A percentile compares a stretch with the other conserved stretches of the same genome.
phyloP scores from a whole-genome alignment of 768 basidiomycete genomes.

The Multifurca ochricompacta region DNA sequence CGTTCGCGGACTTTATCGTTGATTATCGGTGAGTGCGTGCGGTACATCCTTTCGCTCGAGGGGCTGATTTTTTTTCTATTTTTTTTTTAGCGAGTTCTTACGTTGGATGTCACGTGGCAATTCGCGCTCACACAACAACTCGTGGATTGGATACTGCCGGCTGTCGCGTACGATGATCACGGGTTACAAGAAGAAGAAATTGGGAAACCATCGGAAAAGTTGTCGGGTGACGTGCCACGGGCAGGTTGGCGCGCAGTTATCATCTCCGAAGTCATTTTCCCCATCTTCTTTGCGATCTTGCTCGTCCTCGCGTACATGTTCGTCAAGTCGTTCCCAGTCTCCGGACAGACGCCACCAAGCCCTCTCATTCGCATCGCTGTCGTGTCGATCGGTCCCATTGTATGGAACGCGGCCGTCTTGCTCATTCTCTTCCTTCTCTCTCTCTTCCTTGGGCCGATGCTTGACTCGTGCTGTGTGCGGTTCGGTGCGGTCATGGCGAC shows the following conservation, averaged over 20 bases:
- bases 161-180: constrained; percentile 97
- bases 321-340: constrained; percentile 76
- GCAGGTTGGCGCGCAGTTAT: constrained; percentile 89
- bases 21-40: constrained; percentile 65
- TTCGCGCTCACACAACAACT: constrained; percentile 93
- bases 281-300: constrained; percentile 74
- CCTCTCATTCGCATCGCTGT: constrained; percentile 91
- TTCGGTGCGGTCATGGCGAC: constrained; percentile 93
- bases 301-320: constrained; percentile 90
- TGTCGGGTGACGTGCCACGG: constrained; percentile 90
- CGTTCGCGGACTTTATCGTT: constrained; percentile 92
- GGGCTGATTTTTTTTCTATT: not conserved
- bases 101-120: constrained; percentile 99
- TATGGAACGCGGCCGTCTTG: constrained; percentile 88
- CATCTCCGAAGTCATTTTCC: constrained; percentile 81
- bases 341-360: constrained; percentile 61
- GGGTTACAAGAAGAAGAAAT: constrained; percentile 98
- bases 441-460: constrained; percentile 86
- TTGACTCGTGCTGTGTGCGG: constrained; percentile 73
- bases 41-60: not conserved
- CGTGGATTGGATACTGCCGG: constrained; percentile 99
- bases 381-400: constrained; percentile 88
- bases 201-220: constrained; percentile 94
- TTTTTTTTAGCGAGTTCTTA: constrained; percentile 71
- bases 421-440: constrained; percentile 85